Conservation (phyloP, 768 basidiomycete species). For the Rhodotorula babjevae region DNA sequence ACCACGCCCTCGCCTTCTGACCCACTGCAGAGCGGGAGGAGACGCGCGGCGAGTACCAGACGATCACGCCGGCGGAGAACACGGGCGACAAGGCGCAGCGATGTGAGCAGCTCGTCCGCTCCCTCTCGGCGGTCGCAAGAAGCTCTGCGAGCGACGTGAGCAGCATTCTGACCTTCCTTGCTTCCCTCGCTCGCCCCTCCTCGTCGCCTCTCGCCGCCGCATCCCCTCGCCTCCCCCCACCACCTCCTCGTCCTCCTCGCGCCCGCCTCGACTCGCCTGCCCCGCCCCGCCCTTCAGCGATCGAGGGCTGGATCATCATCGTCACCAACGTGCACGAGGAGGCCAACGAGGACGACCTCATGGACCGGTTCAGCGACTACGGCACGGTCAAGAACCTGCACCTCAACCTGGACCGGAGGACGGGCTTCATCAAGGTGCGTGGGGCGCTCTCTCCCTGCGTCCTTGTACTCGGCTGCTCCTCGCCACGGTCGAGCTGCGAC, state of each 20-base stretch:
- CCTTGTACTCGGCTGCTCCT: no score
- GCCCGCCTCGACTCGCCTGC: not conserved
- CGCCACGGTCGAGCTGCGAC: no score
- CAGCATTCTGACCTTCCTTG: no score
- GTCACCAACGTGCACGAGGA: constrained; percentile 97
- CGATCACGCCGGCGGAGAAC: constrained; percentile 1
- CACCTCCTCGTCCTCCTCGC: not conserved
- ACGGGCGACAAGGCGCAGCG: constrained; percentile 20
- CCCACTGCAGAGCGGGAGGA: not conserved
- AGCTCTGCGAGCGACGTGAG: no score
- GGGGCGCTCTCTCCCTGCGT: no score
- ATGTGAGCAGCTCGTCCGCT: not conserved
- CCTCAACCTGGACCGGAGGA: constrained; percentile 90
- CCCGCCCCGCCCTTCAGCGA: constrained; percentile 56
- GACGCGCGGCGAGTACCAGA: not conserved
- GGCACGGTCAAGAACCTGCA: constrained; percentile 98
- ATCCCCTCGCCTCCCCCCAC: not conserved
- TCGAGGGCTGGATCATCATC: constrained; percentile 97
- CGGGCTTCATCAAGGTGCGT: constrained; percentile 93
- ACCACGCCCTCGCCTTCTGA: not conserved
- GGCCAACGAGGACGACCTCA: constrained; percentile 93
- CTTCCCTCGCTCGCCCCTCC: no score
- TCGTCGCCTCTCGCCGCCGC: not conserved
- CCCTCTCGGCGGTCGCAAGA: not conserved
- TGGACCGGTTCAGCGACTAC: constrained; percentile 91